phyloP scores from a whole-genome alignment of 352 stramenopile genomes.

The Thalassiosira hispida region DNA sequence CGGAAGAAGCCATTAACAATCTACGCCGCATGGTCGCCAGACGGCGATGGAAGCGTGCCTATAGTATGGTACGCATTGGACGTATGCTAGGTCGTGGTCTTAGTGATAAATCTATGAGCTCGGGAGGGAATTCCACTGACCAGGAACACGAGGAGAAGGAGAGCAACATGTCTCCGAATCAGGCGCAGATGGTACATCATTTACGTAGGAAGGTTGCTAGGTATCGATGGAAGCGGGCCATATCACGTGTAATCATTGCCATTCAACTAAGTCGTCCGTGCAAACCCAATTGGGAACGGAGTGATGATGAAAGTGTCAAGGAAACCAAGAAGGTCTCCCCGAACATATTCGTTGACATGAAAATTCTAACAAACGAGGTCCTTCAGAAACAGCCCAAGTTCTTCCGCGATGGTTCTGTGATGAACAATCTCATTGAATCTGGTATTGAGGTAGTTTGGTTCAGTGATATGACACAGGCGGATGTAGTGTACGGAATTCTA shows the following conservation, averaged over 20 bases:
- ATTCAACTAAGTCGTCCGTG: not conserved
- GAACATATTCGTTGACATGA: conserved; percentile 8
- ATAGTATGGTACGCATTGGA: not conserved
- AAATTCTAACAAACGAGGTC: conserved; percentile 17
- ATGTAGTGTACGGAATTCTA: conserved; percentile 28
- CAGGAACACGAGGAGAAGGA: too few relatives aligned
- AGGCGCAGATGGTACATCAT: conserved; percentile 13
- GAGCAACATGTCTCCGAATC: not conserved
- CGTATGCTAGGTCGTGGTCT: not conserved
- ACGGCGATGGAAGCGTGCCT: conserved; percentile 28
- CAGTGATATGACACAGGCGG: conserved; percentile 20
- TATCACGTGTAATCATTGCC: not conserved
- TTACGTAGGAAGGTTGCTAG: conserved; percentile 3
- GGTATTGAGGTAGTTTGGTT: conserved; percentile 45
- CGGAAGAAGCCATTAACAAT: conserved; percentile 7
- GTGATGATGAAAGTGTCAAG: too few relatives aligned
- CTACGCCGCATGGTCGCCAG: conserved; percentile 13
- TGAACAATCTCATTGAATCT: conserved; percentile 28
- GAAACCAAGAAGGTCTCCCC: too few relatives aligned
- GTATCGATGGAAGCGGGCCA: conserved; percentile 18
- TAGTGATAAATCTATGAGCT: too few relatives aligned
- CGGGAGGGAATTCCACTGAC: too few relatives aligned
- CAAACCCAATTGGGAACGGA: not conserved
- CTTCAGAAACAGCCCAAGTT: conserved; percentile 15
- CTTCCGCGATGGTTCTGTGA: conserved; percentile 13